Evolutionary conservation across 345 rosid genomes (phyloP).

Genomic region (Lepidium africanum): DNA sequence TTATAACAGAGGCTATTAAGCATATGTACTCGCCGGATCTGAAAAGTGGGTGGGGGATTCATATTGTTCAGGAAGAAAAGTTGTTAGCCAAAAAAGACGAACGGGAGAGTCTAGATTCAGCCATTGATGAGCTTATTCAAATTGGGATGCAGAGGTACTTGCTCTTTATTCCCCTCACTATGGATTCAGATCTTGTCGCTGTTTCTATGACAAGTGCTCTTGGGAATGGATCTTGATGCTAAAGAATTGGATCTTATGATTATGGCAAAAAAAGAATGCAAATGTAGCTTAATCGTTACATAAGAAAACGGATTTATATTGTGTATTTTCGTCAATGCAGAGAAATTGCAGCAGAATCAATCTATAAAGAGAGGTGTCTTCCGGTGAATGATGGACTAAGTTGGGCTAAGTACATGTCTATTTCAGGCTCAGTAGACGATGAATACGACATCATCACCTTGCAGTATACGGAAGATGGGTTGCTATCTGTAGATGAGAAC

Average conservation of each 20-base stretch:
- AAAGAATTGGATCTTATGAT: neutral
- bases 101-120: conserved; percentile 61
- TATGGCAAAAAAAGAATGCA: neutral
- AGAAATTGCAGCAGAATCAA: conserved; percentile 86
- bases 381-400: conserved; percentile 71
- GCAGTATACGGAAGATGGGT: conserved; percentile 93
- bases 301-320: neutral
- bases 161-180: neutral
- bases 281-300: neutral
- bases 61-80: conserved; percentile 88
- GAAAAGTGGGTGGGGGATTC: conserved; percentile 97
- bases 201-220: neutral
- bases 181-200: conserved; percentile 15
- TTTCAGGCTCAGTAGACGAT: conserved; percentile 83
- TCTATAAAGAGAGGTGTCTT: conserved; percentile 85
- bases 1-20: conserved; percentile 48
- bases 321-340: conserved; percentile 41
- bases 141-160: conserved; percentile 83
- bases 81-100: conserved; percentile 67
- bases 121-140: conserved; percentile 72
- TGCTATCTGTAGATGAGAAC: conserved; percentile 83
- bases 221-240: neutral
- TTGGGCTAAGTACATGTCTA: conserved; percentile 98
- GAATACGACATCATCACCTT: conserved; percentile 82
- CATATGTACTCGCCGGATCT: conserved; percentile 99